Evolutionary conservation across 106 monocot species (phyloP).

Genomic region (Dendrobium catenatum): DNA sequence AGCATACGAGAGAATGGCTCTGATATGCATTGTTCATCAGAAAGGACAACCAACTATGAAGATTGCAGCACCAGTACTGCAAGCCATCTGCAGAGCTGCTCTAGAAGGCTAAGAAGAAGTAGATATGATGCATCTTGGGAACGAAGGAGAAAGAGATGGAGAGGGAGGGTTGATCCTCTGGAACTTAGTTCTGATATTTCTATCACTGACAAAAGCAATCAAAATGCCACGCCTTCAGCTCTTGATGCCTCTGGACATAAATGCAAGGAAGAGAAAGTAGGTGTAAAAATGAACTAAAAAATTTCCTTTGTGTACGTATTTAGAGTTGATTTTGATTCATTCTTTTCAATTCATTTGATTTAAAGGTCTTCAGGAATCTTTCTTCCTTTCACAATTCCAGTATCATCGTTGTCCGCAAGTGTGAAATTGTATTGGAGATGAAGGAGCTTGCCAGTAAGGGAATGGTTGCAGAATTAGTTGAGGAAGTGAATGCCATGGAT

Average conservation of each 20-base stretch:
- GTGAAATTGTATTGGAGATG: conserved; percentile 75
- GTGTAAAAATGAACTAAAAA: not conserved
- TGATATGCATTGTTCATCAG: conserved; percentile 47
- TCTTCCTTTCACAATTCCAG: conserved; percentile 31
- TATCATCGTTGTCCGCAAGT: conserved; percentile 33
- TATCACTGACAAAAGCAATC: conserved; percentile 9
- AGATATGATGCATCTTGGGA: conserved; percentile 45
- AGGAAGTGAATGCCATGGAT: conserved; percentile 81
- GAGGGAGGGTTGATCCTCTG: conserved; percentile 52
- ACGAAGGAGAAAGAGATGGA: conserved; percentile 81
- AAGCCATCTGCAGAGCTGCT: conserved; percentile 29
- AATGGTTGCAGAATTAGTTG: conserved; percentile 82
- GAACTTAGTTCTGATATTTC: conserved; percentile 16
- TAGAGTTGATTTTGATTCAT: not conserved
- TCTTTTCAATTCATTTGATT: conserved; percentile 11
- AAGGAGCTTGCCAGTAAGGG: conserved; percentile 75
- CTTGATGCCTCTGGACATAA: conserved; percentile 18
- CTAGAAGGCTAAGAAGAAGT: conserved; percentile 54
- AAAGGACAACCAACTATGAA: conserved; percentile 39
- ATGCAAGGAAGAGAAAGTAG: conserved; percentile 48
- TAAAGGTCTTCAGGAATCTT: conserved; percentile 29
- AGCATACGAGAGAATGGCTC: conserved; percentile 24
- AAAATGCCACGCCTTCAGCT: conserved; percentile 7
- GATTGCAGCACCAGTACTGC: conserved; percentile 76
- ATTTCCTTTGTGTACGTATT: not conserved